Conservation (phyloP, 2,329 filamentous ascomycete species). For the Sordariomycetes sp. region DNA sequence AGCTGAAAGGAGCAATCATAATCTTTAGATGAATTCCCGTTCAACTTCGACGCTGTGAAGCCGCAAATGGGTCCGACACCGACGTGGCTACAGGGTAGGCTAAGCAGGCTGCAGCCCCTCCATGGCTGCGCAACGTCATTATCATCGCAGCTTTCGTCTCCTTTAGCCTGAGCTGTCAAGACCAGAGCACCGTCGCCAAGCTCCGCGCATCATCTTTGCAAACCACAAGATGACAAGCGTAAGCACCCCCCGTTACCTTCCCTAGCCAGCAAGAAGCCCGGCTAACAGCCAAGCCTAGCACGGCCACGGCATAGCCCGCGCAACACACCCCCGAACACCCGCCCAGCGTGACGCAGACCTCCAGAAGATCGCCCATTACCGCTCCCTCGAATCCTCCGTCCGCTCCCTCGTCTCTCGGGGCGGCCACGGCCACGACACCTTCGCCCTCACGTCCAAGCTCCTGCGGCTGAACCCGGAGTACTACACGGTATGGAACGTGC, state of each 20-base stretch:
- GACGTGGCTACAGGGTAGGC: too few relatives aligned
- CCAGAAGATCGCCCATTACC: constrained; percentile 69
- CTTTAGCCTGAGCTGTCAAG: too few relatives aligned
- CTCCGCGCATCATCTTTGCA: not conserved
- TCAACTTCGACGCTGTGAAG: too few relatives aligned
- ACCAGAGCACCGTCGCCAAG: too few relatives aligned
- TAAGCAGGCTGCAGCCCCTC: too few relatives aligned
- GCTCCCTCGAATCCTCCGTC: constrained; percentile 58
- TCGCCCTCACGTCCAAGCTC: constrained; percentile 63
- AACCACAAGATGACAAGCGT: constrained; percentile 3
- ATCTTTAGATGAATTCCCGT: too few relatives aligned
- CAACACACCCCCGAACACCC: constrained; percentile 51
- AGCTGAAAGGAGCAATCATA: too few relatives aligned
- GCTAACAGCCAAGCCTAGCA: constrained; percentile 1
- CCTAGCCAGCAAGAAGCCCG: not conserved
- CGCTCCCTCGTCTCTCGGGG: constrained; percentile 47
- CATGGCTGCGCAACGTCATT: too few relatives aligned
- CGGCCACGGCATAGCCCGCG: constrained; percentile 68
- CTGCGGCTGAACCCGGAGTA: constrained; percentile 76
- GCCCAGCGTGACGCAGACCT: constrained; percentile 64
- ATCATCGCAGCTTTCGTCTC: too few relatives aligned
- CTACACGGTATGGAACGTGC: constrained; percentile 86
- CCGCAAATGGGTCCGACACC: too few relatives aligned
- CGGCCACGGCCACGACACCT: constrained; percentile 44
- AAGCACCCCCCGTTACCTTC: not conserved